Percentiles rank a stretch among this genome's conserved stretches.
phyloP scores from a whole-genome alignment of 129 eudicot species.

The Arctium lappa region DNA sequence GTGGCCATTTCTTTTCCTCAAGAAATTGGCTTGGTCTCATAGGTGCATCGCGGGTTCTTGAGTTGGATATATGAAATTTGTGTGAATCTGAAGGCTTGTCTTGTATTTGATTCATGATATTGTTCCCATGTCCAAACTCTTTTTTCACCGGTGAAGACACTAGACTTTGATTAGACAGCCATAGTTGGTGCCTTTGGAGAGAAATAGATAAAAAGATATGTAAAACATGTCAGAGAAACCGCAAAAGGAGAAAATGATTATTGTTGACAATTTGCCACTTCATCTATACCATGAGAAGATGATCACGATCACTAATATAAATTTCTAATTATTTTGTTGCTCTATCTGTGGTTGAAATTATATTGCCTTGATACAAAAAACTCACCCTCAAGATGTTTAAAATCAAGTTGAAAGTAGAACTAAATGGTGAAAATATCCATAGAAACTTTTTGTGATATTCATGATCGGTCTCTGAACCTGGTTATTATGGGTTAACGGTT shows the following conservation, averaged over 20 bases:
- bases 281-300: slow-evolving; percentile 6
- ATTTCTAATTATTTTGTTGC: background rate
- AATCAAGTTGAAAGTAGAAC: background rate
- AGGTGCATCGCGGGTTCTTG: slow-evolving; percentile 21
- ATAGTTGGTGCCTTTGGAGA: slow-evolving; percentile 37
- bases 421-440: background rate
- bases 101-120: slow-evolving; percentile 20
- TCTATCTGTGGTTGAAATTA: background rate
- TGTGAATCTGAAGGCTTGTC: slow-evolving; percentile 13
- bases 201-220: background rate
- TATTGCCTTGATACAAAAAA: background rate
- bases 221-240: background rate
- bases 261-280: background rate
- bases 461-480: background rate
- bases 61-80: background rate
- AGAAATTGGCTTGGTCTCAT: slow-evolving; percentile 46
- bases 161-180: slow-evolving; percentile 31
- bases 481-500: background rate
- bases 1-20: slow-evolving; percentile 67
- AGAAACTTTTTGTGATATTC: background rate
- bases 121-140: slow-evolving; percentile 21
- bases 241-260: background rate
- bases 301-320: background rate
- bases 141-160: slow-evolving; percentile 11
- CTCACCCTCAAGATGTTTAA: background rate